phyloP scores from a whole-genome alignment of 192 early-diverging fungal species.

The Neocallimastix lanati region DNA sequence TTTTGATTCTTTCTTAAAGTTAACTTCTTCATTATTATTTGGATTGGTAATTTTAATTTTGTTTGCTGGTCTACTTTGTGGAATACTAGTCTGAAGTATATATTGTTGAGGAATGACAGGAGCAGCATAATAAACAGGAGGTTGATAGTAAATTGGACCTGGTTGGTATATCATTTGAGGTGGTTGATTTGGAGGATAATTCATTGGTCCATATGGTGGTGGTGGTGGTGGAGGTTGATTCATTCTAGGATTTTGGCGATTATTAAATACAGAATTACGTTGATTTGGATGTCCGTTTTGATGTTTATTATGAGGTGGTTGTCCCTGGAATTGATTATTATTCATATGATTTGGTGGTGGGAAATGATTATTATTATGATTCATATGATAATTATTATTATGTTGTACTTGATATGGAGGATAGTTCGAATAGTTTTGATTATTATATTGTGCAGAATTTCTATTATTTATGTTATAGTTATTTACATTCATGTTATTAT shows the following conservation, averaged over 20 bases:
- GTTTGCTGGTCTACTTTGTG: background rate
- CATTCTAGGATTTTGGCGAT: background rate
- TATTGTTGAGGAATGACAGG: background rate
- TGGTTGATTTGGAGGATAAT: background rate
- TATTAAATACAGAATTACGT: background rate
- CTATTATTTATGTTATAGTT: background rate
- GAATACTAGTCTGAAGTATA: background rate
- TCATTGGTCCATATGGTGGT: background rate
- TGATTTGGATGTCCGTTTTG: background rate
- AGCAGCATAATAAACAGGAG: background rate
- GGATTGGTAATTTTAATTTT: background rate
- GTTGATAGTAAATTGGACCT: background rate
- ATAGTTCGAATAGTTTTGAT: background rate
- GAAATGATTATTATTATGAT: background rate
- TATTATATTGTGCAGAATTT: background rate
- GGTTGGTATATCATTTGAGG: background rate
- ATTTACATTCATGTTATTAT: background rate
- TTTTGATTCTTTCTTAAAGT: background rate
- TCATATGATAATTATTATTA: background rate
- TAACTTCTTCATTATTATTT: background rate
- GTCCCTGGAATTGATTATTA: background rate
- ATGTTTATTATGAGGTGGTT: background rate
- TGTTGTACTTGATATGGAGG: background rate
- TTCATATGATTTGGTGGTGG: background rate
- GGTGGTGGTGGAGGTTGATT: background rate